Percentiles rank a stretch among this genome's conserved stretches.
Evolutionary conservation across 1,284 basidiomycete species (phyloP).

Genomic region (Mrakiaceae sp.): DNA sequence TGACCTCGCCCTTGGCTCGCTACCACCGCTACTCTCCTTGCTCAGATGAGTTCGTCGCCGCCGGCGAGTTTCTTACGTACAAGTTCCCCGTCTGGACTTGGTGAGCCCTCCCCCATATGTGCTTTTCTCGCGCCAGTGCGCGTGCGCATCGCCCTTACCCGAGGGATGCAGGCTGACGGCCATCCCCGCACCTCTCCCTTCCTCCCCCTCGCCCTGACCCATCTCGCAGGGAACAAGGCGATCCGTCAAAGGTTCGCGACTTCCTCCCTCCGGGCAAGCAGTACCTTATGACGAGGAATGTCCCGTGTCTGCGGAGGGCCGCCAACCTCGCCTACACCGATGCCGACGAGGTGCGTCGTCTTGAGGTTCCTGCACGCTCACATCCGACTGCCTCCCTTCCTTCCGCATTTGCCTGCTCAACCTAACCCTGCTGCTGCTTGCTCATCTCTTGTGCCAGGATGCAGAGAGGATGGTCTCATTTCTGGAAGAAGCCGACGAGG

Average conservation of each 20-base stretch:
- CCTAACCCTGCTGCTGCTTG: background rate
- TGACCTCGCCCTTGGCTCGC: background rate
- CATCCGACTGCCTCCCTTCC: background rate
- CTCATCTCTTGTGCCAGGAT: slow-evolving; percentile 1
- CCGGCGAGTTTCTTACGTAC: slow-evolving; percentile 59
- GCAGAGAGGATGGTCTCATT: slow-evolving; percentile 16
- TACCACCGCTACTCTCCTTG: background rate
- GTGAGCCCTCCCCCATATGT: background rate
- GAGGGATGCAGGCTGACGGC: background rate
- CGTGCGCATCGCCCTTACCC: background rate
- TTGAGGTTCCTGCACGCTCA: background rate
- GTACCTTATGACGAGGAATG: slow-evolving; percentile 85
- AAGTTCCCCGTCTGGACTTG: background rate
- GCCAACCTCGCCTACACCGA: slow-evolving; percentile 87
- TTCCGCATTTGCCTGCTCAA: background rate
- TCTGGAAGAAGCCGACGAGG: slow-evolving; percentile 17
- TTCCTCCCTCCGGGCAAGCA: slow-evolving; percentile 92
- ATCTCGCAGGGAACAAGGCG: slow-evolving; percentile 68
- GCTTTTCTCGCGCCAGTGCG: background rate
- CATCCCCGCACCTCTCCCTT: background rate
- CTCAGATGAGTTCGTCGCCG: slow-evolving; percentile 87
- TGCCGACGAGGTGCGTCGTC: slow-evolving; percentile 58
- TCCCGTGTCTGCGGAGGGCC: slow-evolving; percentile 82
- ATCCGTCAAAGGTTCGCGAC: slow-evolving; percentile 69
- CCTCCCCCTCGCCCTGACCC: background rate